Evolutionary conservation across 495 filamentous ascomycete genomes (phyloP).

Genomic region (Ramalina intermedia): DNA sequence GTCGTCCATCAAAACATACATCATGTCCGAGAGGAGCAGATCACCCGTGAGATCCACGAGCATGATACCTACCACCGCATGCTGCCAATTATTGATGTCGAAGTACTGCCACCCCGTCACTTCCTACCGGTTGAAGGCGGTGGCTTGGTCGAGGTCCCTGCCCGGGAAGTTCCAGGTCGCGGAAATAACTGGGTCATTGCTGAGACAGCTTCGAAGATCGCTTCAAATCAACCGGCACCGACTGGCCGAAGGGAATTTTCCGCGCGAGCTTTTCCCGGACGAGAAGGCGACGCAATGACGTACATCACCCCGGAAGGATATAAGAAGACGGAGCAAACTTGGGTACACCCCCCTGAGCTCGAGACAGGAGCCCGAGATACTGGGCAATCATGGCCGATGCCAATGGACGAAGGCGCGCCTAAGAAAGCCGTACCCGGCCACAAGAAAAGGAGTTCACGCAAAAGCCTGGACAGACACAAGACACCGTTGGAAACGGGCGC

Average conservation of each 20-base stretch:
- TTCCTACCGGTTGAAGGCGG: constrained; percentile 20
- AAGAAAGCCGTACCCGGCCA: too few relatives aligned
- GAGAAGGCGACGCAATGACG: constrained; percentile 13
- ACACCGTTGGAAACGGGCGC: too few relatives aligned
- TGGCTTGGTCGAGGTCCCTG: constrained; percentile 17
- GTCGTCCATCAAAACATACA: constrained; percentile 29
- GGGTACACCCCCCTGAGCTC: constrained; percentile 23
- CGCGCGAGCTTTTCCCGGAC: constrained; percentile 11
- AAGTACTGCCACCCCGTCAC: constrained; percentile 24
- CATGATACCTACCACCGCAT: constrained; percentile 38
- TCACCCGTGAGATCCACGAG: constrained; percentile 41
- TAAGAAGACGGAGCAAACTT: constrained; percentile 22
- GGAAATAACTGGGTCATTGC: constrained; percentile 19
- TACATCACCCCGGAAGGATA: constrained; percentile 23
- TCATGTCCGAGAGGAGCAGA: constrained; percentile 33
- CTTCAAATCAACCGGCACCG: constrained; percentile 28
- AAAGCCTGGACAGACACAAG: too few relatives aligned
- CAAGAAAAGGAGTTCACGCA: too few relatives aligned
- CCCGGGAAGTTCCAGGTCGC: constrained; percentile 17
- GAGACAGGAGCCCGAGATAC: constrained; percentile 18
- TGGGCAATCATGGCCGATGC: constrained; percentile 23
- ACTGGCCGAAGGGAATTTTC: constrained; percentile 6
- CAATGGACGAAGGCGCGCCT: constrained; percentile 2
- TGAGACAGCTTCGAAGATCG: constrained; percentile 20
- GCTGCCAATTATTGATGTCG: constrained; percentile 36